A percentile compares a stretch with the other conserved stretches of the same genome.
Evolutionary conservation across 768 basidiomycete genomes (phyloP).

Genomic region (Cyclocybe cylindracea): DNA sequence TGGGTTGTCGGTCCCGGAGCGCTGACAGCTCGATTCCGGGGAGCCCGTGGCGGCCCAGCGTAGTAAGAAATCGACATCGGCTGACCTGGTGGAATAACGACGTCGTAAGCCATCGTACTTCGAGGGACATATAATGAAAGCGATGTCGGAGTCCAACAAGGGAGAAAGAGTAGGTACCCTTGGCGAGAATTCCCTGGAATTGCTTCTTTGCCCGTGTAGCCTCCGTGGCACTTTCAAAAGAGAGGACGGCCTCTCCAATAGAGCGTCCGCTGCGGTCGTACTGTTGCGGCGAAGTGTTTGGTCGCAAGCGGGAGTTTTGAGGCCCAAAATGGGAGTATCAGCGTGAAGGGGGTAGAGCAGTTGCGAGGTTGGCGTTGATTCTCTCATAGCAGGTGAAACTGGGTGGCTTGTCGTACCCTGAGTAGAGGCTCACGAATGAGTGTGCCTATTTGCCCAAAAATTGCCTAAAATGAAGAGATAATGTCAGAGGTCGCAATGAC

Average conservation of each 20-base stretch:
- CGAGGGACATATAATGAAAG: background rate
- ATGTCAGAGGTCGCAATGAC: background rate
- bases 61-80: conserved; percentile 75
- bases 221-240: conserved; percentile 77
- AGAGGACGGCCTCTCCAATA: conserved; percentile 76
- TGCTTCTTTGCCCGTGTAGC: conserved; percentile 84
- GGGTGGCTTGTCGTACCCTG: conserved; percentile 84
- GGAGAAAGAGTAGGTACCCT: conserved; percentile 52
- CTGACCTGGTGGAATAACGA: conserved; percentile 52
- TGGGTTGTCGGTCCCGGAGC: conserved; percentile 44
- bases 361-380: conserved; percentile 54
- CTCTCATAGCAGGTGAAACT: conserved; percentile 54
- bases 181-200: conserved; percentile 84
- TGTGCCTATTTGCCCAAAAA: conserved; percentile 92
- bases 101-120: background rate
- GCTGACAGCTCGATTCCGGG: conserved; percentile 45
- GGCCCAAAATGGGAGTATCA: conserved; percentile 36
- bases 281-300: conserved; percentile 49
- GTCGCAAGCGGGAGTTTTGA: conserved; percentile 21
- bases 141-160: background rate
- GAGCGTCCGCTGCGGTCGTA: conserved; percentile 97
- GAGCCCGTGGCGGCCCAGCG: conserved; percentile 44
- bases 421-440: conserved; percentile 91
- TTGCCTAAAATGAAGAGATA: conserved; percentile 49
- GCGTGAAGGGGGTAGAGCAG: conserved; percentile 32